Evolutionary conservation across 371 early-diverging fungal species (phyloP).

Genomic region (Coemansia sp.): DNA sequence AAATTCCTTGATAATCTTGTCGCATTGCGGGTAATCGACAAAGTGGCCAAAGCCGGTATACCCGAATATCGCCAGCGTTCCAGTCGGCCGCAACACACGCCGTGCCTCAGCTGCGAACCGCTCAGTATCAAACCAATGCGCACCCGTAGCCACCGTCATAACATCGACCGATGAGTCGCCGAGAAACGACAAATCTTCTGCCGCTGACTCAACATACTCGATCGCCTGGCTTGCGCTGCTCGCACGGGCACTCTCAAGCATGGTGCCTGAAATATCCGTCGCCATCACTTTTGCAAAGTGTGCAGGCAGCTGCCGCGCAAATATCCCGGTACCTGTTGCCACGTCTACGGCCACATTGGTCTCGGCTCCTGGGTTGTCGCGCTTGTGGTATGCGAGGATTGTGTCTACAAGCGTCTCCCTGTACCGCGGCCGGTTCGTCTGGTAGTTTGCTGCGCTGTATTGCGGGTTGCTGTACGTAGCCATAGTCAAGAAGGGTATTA

Average conservation of each 20-base stretch:
- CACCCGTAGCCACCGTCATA: conserved; percentile 60
- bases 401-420: conserved; percentile 23
- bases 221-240: conserved; percentile 47
- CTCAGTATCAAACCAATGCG: conserved; percentile 66
- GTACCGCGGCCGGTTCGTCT: conserved; percentile 35
- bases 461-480: conserved; percentile 21
- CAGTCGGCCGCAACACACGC: conserved; percentile 63
- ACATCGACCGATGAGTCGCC: conserved; percentile 55
- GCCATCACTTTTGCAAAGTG: conserved; percentile 37
- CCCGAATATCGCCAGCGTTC: conserved; percentile 65
- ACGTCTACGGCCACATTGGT: conserved; percentile 48
- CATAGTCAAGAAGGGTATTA: conserved; percentile 7
- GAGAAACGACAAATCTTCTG: conserved; percentile 53
- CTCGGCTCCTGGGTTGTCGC: conserved; percentile 19
- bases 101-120: conserved; percentile 60
- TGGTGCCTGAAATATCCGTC: conserved; percentile 37
- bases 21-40: conserved; percentile 49
- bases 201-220: conserved; percentile 52
- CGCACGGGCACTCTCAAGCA: conserved; percentile 40
- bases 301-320: conserved; percentile 41
- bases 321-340: conserved; percentile 51
- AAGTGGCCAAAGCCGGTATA: conserved; percentile 57
- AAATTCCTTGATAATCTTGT: conserved; percentile 47
- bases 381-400: conserved; percentile 35
- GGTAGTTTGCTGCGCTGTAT: conserved; percentile 30